These are phyloP conservation scores for Pterocarpus macrocarpus DNA, from an alignment of 306 rosid genomes.

Conservation along the genomic window DNA sequence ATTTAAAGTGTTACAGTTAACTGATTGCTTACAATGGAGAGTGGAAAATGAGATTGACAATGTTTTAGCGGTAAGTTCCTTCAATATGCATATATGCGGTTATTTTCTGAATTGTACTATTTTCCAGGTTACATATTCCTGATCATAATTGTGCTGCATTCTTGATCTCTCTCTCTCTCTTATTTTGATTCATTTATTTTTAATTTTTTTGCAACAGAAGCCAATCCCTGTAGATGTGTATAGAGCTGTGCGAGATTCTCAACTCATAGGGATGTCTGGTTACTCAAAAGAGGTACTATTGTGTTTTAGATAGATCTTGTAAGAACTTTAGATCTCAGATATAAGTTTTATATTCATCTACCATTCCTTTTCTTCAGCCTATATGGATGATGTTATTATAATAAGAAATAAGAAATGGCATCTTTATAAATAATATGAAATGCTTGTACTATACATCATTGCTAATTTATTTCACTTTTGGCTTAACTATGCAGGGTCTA, in stretches of 20 bases:
- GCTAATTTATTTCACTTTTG: slow-evolving; percentile 39
- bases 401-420: not conserved
- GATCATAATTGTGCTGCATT: slow-evolving; percentile 17
- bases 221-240: slow-evolving; percentile 84
- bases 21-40: slow-evolving; percentile 91
- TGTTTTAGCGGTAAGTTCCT: slow-evolving; percentile 77
- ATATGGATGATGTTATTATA: not conserved
- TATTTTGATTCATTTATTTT: too few relatives aligned
- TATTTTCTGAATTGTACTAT: not conserved
- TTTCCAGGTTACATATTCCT: not conserved
- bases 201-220: slow-evolving; percentile 63
- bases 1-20: slow-evolving; percentile 64
- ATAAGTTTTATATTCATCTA: slow-evolving; percentile 1
- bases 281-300: slow-evolving; percentile 85
- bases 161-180: slow-evolving; percentile 2
- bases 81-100: not conserved
- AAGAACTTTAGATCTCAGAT: slow-evolving; percentile 17
- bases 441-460: slow-evolving; percentile 8
- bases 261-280: slow-evolving; percentile 89
- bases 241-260: slow-evolving; percentile 80
- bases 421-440: slow-evolving; percentile 18
- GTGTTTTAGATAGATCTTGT: slow-evolving; percentile 40
- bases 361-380: slow-evolving; percentile 16
- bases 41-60: slow-evolving; percentile 81
- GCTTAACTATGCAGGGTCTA: slow-evolving; percentile 64